phyloP scores from a whole-genome alignment of 208 protist genomes.

The Acanthamoeba rhysodes region DNA sequence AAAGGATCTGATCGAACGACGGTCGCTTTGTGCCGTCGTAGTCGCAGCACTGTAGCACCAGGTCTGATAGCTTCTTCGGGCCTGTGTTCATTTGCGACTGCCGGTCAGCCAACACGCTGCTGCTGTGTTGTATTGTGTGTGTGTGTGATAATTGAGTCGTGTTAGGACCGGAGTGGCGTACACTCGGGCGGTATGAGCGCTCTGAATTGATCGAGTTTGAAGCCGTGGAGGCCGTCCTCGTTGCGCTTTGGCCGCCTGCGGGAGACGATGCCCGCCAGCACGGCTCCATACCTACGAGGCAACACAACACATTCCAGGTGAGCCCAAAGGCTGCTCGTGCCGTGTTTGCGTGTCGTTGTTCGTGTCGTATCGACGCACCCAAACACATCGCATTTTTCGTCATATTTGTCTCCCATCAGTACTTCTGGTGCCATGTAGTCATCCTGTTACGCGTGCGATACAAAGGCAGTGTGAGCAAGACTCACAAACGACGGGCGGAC shows the following conservation, averaged over 20 bases:
- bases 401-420: constrained; percentile 49
- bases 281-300: not conserved
- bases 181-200: constrained; percentile 23
- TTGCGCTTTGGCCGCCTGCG: constrained; percentile 9
- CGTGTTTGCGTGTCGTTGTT: too few species aligned
- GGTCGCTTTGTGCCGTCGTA: constrained; percentile 44
- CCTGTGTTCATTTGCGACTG: not conserved
- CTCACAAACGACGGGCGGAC: too few species aligned
- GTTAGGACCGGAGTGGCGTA: not conserved
- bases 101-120: too few species aligned
- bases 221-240: constrained; percentile 30
- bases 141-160: not conserved
- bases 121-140: too few species aligned
- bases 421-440: constrained; percentile 70
- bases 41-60: constrained; percentile 43
- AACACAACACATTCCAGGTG: too few species aligned
- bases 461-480: not conserved
- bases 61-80: not conserved
- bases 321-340: too few species aligned
- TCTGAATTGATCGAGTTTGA: constrained; percentile 25
- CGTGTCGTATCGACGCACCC: not conserved
- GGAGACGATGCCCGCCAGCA: constrained; percentile 6
- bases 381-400: constrained; percentile 72
- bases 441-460: not conserved
- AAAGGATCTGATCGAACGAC: constrained; percentile 7